Conservation (phyloP, 139 green algal genomes). For the Chlamydomonas schloesseri region DNA sequence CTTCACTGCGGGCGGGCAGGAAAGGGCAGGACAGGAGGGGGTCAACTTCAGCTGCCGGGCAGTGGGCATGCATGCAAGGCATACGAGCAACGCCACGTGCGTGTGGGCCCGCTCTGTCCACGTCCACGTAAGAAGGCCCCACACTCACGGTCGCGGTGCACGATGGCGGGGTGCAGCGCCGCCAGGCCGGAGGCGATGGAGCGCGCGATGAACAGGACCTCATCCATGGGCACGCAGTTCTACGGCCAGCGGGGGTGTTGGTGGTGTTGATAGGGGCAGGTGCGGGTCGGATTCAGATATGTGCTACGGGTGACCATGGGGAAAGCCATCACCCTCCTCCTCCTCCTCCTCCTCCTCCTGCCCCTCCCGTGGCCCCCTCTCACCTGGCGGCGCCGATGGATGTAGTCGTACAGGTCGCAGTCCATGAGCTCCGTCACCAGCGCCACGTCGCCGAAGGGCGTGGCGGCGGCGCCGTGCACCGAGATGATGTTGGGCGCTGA, state of each 20-base stretch:
- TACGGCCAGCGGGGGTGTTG: neutral
- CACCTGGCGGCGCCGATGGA: conserved; percentile 19
- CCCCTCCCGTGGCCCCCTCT: too few species aligned
- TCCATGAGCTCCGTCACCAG: conserved; percentile 41
- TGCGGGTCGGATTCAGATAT: too few species aligned
- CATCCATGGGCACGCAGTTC: conserved; percentile 26
- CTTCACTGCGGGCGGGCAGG: neutral
- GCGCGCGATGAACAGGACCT: conserved; percentile 33
- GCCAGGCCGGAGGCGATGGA: conserved; percentile 24
- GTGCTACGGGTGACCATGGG: too few species aligned
- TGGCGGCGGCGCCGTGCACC: conserved; percentile 8
- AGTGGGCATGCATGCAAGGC: too few species aligned
- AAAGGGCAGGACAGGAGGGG: too few species aligned
- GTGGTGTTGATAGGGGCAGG: too few species aligned
- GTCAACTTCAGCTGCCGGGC: too few species aligned
- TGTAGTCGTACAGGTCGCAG: conserved; percentile 43
- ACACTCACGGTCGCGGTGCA: conserved; percentile 31
- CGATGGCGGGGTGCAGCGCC: conserved; percentile 24
- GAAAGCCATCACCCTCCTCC: too few species aligned
- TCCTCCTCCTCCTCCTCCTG: too few species aligned
- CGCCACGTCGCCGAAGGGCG: neutral
- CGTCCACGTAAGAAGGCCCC: too few species aligned
- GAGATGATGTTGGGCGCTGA: conserved; percentile 13
- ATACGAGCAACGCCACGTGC: too few species aligned
- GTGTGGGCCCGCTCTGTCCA: too few species aligned